Conservation (phyloP, 164 flowering plant genomes). For the Liquidambar formosana region DNA sequence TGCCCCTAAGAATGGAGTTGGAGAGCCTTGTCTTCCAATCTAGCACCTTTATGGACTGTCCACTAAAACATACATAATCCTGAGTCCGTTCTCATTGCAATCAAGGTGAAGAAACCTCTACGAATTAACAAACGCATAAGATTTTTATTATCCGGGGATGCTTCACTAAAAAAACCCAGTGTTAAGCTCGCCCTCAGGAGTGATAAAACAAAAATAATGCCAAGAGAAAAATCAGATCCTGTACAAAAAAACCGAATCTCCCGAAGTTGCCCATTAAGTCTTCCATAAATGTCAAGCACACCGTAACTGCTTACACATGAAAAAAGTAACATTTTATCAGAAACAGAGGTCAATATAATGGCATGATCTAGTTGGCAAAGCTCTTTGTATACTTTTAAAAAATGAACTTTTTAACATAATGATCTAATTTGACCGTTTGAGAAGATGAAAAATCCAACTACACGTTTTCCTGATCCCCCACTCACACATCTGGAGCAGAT, state of each 20-base stretch:
- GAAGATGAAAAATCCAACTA: too few relatives aligned
- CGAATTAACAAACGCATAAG: not conserved
- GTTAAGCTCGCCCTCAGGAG: slow-evolving; percentile 13
- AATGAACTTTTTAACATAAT: not conserved
- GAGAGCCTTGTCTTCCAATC: slow-evolving; percentile 7
- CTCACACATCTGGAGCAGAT: not conserved
- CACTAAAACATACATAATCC: not conserved
- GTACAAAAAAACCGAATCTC: slow-evolving; percentile 18
- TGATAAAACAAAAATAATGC: slow-evolving; percentile 11
- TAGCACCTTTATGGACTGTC: not conserved
- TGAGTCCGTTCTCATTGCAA: not conserved
- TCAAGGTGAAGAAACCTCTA: slow-evolving; percentile 6
- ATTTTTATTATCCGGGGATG: slow-evolving; percentile 9
- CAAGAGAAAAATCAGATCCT: slow-evolving; percentile 10
- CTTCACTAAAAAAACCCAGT: slow-evolving; percentile 14
- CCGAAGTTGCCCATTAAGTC: slow-evolving; percentile 5
- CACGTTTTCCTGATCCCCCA: too few relatives aligned
- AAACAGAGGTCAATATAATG: not conserved
- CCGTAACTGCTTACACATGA: slow-evolving; percentile 7
- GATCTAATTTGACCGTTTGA: not conserved
- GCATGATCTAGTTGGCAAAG: not conserved
- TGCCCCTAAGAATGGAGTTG: not conserved
- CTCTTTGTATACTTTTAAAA: not conserved
- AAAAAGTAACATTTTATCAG: not conserved
- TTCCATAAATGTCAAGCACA: slow-evolving; percentile 5